Evolutionary conservation across 441 rosid species (phyloP), one percentile per base, ranked within the genome.

Genomic region (Jatropha podagrica): DNA sequence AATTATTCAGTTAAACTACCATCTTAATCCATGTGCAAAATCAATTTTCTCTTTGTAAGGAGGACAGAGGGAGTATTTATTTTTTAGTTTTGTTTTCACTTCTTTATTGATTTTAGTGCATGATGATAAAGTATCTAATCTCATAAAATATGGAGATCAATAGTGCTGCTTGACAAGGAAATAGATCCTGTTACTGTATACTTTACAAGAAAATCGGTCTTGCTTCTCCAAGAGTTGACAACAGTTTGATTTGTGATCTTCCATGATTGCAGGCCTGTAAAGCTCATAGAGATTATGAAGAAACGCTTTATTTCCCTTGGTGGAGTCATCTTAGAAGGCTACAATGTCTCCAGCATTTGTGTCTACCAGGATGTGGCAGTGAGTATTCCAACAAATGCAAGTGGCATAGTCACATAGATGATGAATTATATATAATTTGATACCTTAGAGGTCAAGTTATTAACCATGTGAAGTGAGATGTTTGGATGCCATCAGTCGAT

Each of bases 321-420:
- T 63, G 98, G 97, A 72, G 90, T 91, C 78, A 87, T 95, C 82
- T 84, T 93, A 51, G 99, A 95, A 78, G 92, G 90, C 75, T 86
- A 82, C 88, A 85, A 94, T 15, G 89, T 91, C 46, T 89, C 96
- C 48, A 78, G 77, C 78, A 85, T 95, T 54, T 42, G 85, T 58
- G 74, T 92, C 49, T 89, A 87, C 58, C 82, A 87, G 58, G 93
- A 92, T 77, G 76, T 88, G 76, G 89, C 95, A 44, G 97, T 91
- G 80, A 89, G 91, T 88, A 67, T 61, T 20, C 65, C 49, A n/a
- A 54, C 55, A 51, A 66, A 67, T 75, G 37, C 37, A 40, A 40
- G 41, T 12, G 42, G 13, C 65, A 41, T 44, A 51, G n/a, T 75
- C 40, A 54, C 26, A 71, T 65, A 32, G 41, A 55, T 62, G 10